Evolutionary conservation across 441 rosid species (phyloP), one percentile per base, ranked within the genome.

Genomic region (Erodium trifolium): DNA sequence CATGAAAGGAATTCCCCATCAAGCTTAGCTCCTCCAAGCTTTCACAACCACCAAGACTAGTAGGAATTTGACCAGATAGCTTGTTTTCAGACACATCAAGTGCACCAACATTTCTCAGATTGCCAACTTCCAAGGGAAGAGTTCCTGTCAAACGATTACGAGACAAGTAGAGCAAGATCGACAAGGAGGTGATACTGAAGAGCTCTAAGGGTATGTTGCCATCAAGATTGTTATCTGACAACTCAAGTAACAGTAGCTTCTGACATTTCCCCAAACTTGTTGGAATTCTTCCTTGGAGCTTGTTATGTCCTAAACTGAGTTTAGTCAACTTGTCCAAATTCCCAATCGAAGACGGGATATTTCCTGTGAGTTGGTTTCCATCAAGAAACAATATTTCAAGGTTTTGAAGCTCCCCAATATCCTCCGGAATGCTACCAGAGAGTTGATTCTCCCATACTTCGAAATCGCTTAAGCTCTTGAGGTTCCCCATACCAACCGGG

Each of bases 1-100:
- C 80, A 2, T 67, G 53, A 45, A 82, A 77, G 13, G 18, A 66
- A 41, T 82, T 82, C 0, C 69, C 78, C 14, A 59, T 45, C 31
- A 82, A 3, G 16, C 39, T 12, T 8, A 79, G 68, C 3, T 17
- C 0, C 31, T 71, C 75, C 65, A 82, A 57, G 1, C 37, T 37
- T 3, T 9, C 6, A 59, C 83, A 77, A 16, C 57, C 13, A 9
- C 73, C 70, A 14, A 75, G 35, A 2, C 45, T 70, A 39, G 45
- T 43, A 0, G 78, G 83, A 71, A 80, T 78, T 13, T 17, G 35
- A n/a, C 81, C 73, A 0, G 75, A 68, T 5, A 78, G 31, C 16
- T 13, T 47, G 53, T 80, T 80, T 0, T 69, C 14, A 0, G 72
- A 68, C n/a, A 71, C 29, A 71, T 64, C 65, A 8, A 72, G 23